Base-by-base conservation (phyloP, 495 filamentous ascomycete genomes). In the Aspergillus bertholletiae region DNA sequence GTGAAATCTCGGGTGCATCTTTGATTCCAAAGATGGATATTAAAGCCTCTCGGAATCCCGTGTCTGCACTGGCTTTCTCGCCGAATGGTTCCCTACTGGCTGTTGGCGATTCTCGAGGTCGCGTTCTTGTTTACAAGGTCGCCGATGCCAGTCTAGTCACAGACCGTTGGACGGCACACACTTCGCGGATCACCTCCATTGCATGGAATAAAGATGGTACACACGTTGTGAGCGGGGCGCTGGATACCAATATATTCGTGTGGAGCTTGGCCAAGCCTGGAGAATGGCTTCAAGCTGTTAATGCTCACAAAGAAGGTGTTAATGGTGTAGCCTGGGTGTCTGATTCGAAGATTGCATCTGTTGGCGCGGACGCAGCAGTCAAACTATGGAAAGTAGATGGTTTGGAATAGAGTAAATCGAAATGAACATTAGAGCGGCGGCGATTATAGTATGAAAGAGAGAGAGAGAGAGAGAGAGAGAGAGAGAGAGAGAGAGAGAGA, bases 291-390 rank as follows among this genome's bases (percentile, higher is more conserved):
- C 91, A 90, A 69, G 83, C 83, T 34, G 67, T 79, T 24, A 90
- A 95, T 65, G 90, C 92, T 44, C 94, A 98, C 68, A 96, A 96
- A 74, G 94, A 97, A 53, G 94, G 94, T 2, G 90, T 98, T 7
- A 89, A 87, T 60, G 92, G 88, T 4, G 92, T 97, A 5, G 81
- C 75, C 8, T 98, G 94, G 95, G 79, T 89, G 17, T 81, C 81
- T 7, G 82, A 74, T n/a, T 70, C 73, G n/a, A 89, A 80, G 71
- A 79, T 97, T 27, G 82, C 87, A 2, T 93, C 86, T 57, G 82
- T 81, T 23, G 94, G 94, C 11, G 89, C 86, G 2, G 94, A 98
- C 80, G 92, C 89, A 40, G 84, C 88, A 0, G 81, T 97, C 21
- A 98, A 96, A 80, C 78, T 91, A 41, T 97, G 94, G 94, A 80